phyloP scores from a whole-genome alignment of 2,329 filamentous ascomycete genomes.

The Verticillium albo-atrum region DNA sequence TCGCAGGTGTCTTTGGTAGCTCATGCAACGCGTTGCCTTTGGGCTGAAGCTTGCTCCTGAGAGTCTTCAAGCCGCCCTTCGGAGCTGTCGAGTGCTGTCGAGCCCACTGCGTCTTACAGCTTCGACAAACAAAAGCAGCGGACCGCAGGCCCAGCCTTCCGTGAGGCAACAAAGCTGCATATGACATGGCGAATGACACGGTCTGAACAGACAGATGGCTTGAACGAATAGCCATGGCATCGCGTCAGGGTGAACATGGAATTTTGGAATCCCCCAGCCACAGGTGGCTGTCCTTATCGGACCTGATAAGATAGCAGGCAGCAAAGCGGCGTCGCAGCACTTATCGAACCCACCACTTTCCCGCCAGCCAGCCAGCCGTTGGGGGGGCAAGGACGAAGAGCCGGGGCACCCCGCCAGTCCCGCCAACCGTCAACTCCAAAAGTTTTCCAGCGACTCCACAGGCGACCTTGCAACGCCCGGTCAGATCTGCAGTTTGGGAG shows the following conservation, averaged over 20 bases:
- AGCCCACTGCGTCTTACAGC: neutral
- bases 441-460: slow-evolving; percentile 2
- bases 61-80: slow-evolving; percentile 7
- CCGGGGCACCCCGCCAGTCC: neutral
- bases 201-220: neutral
- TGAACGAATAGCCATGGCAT: neutral
- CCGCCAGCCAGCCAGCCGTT: neutral
- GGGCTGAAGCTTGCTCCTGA: slow-evolving; percentile 12
- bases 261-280: slow-evolving; percentile 6
- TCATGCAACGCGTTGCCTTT: slow-evolving; percentile 8
- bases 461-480: neutral
- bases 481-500: neutral
- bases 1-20: slow-evolving; percentile 47
- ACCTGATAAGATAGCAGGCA: slow-evolving; percentile 3
- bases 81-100: slow-evolving; percentile 8
- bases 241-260: slow-evolving; percentile 3
- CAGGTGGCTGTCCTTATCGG: neutral
- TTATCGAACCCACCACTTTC: neutral
- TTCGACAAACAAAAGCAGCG: neutral
- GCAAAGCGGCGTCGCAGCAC: slow-evolving; percentile 2
- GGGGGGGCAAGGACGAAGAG: neutral
- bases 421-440: slow-evolving; percentile 1
- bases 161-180: slow-evolving; percentile 4
- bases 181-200: slow-evolving; percentile 3
- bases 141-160: slow-evolving; percentile 1